phyloP scores from a whole-genome alignment of 805 yeast species.

The Zygotorulaspora danielsina region DNA sequence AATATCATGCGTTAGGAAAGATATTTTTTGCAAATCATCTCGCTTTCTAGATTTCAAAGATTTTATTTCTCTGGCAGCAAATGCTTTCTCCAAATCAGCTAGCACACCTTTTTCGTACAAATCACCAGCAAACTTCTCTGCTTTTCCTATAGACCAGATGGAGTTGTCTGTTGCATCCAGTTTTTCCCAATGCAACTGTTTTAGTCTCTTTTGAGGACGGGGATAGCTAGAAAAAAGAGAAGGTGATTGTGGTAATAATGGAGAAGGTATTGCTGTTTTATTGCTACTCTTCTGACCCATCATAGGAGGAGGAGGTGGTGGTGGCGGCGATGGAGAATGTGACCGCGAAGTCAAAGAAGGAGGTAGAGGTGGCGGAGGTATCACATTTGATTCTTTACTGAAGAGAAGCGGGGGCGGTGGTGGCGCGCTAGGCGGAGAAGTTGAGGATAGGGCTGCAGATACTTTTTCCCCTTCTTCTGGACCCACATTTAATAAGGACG shows the following conservation, averaged over 20 bases:
- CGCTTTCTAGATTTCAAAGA: constrained; percentile 45
- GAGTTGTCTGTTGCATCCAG: constrained; percentile 80
- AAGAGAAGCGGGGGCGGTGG: constrained; percentile 24
- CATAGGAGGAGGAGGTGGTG: constrained; percentile 36
- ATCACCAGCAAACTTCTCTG: constrained; percentile 53
- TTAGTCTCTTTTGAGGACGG: constrained; percentile 71
- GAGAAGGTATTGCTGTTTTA: constrained; percentile 29
- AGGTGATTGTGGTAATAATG: constrained; percentile 34
- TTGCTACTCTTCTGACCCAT: constrained; percentile 5
- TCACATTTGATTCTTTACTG: constrained; percentile 8
- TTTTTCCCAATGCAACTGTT: constrained; percentile 97
- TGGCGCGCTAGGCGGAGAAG: constrained; percentile 23
- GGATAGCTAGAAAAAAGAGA: constrained; percentile 48
- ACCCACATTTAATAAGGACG: constrained; percentile 1
- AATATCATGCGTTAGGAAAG: constrained; percentile 74
- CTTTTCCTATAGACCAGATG: constrained; percentile 72
- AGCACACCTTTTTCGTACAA: constrained; percentile 74
- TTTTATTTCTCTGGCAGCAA: constrained; percentile 74
- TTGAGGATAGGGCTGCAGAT: constrained; percentile 19
- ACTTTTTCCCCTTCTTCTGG: not conserved
- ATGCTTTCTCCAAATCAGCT: constrained; percentile 76
- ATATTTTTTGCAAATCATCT: constrained; percentile 49
- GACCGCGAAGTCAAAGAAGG: constrained; percentile 25
- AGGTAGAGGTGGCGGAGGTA: constrained; percentile 37
- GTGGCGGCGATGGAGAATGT: constrained; percentile 31